Evolutionary conservation across 345 rosid species (phyloP).

Genomic region (Boechera stricta): DNA sequence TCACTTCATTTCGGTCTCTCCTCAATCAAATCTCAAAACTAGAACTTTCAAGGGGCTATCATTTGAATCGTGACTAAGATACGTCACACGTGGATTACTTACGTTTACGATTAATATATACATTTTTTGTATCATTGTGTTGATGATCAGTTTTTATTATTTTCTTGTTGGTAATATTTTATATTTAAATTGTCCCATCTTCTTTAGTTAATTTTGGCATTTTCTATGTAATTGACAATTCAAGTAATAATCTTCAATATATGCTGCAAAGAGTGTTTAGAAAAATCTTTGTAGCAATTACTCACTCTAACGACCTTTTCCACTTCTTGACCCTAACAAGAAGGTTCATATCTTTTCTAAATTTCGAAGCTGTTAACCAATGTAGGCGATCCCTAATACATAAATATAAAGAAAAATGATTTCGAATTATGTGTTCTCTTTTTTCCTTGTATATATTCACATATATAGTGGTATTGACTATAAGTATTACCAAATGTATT

Average conservation of each 20-base stretch:
- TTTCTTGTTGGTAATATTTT: background rate
- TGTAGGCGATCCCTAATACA: background rate
- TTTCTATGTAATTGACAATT: slow-evolving; percentile 16
- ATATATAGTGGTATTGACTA: background rate
- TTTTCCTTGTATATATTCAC: background rate
- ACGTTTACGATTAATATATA: background rate
- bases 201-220: slow-evolving; percentile 12
- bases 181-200: background rate
- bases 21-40: background rate
- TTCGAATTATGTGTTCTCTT: background rate
- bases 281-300: slow-evolving; percentile 16
- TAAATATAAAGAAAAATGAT: background rate
- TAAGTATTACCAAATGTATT: background rate
- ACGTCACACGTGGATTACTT: background rate
- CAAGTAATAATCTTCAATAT: slow-evolving; percentile 29
- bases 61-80: background rate
- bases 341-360: slow-evolving; percentile 2
- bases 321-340: slow-evolving; percentile 20
- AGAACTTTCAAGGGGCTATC: background rate
- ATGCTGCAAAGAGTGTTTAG: slow-evolving; percentile 33
- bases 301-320: slow-evolving; percentile 32
- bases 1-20: slow-evolving; percentile 9
- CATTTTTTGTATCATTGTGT: slow-evolving; percentile 4
- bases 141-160: background rate
- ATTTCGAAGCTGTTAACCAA: slow-evolving; percentile 19